Percentiles rank a stretch among this genome's conserved stretches.
phyloP scores from a whole-genome alignment of 345 rosid genomes.

The Eucalyptus regnans region DNA sequence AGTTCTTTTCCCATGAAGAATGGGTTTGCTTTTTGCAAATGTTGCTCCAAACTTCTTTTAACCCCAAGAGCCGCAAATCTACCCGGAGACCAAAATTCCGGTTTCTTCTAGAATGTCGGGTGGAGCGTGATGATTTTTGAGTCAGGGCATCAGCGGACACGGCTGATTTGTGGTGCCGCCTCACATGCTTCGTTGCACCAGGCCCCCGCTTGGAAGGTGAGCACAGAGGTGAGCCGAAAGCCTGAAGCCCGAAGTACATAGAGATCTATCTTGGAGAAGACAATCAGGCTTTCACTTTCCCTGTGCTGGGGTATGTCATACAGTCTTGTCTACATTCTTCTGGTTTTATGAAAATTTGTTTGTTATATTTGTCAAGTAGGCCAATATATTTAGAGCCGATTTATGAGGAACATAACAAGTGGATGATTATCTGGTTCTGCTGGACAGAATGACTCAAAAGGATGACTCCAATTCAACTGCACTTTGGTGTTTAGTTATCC shows the following conservation, averaged over 20 bases:
- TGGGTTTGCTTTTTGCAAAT: background rate
- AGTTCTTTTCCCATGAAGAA: background rate
- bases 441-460: no score
- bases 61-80: background rate
- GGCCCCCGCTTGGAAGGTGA: conserved; percentile 1
- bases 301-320: conserved; percentile 25
- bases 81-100: no score
- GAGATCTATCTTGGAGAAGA: background rate
- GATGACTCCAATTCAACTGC: no score
- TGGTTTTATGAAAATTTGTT: background rate
- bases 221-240: background rate
- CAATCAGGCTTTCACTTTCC: no score
- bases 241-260: no score
- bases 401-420: background rate
- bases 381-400: background rate
- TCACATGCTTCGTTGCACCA: background rate
- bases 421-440: no score
- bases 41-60: background rate
- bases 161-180: background rate
- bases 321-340: background rate
- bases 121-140: background rate
- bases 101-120: conserved; percentile 1
- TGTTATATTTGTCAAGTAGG: background rate
- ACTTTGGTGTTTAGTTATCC: background rate
- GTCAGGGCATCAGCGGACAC: background rate